A percentile compares a stretch with the other conserved stretches of the same genome.
Conservation (phyloP, 108 stramenopile species). For the Pseudonitzschia multistriata region DNA sequence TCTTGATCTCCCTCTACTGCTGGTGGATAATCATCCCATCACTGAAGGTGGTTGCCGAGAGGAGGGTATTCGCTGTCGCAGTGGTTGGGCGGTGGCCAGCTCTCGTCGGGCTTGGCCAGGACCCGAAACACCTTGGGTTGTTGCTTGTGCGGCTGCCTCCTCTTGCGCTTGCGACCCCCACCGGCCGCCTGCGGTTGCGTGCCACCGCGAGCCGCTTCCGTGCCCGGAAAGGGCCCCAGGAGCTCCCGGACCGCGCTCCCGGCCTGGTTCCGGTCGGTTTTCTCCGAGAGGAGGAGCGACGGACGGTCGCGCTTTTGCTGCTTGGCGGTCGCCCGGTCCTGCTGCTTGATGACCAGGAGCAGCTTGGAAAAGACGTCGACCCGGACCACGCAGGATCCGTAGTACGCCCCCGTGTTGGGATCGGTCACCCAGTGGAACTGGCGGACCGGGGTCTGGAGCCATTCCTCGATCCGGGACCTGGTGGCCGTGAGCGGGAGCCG, state of each 20-base stretch:
- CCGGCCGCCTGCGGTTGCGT: background rate
- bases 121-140: slow-evolving; percentile 14
- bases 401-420: slow-evolving; percentile 45
- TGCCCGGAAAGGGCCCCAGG: slow-evolving; percentile 1
- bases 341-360: background rate
- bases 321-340: background rate
- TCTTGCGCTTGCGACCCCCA: background rate
- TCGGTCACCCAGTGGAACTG: slow-evolving; percentile 63
- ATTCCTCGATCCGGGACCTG: slow-evolving; percentile 43
- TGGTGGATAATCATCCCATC: background rate
- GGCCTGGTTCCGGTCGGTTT: background rate
- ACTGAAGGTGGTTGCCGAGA: background rate
- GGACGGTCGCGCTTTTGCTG: background rate
- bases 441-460: slow-evolving; percentile 17
- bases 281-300: background rate
- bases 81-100: slow-evolving; percentile 5
- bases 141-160: background rate
- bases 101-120: slow-evolving; percentile 1
- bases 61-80: slow-evolving; percentile 3
- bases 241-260: slow-evolving; percentile 1
- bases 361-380: slow-evolving; percentile 23
- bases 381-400: slow-evolving; percentile 66
- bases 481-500: slow-evolving; percentile 42
- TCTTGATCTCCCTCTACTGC: too few species aligned
- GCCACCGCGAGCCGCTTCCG: too few species aligned